These are phyloP conservation scores for Lepidopterella palustris DNA, from an alignment of 495 filamentous ascomycete genomes.

Conservation along the genomic window DNA sequence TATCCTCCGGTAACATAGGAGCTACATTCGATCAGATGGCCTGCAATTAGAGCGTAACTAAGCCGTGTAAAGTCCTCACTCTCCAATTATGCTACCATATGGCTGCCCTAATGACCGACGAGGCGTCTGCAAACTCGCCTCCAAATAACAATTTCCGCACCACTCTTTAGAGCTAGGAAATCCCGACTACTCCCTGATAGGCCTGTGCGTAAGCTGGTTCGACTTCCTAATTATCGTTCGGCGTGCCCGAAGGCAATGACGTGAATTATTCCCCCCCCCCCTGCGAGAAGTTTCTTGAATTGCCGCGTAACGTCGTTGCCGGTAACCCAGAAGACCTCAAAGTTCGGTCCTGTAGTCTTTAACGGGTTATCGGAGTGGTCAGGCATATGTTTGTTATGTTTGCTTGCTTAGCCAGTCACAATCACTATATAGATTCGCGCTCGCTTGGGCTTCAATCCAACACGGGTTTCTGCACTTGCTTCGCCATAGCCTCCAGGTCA, in stretches of 20 bases:
- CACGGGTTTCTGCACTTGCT: constrained; percentile 43
- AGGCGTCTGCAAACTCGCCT: constrained; percentile 34
- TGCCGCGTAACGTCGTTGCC: constrained; percentile 47
- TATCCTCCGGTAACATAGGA: constrained; percentile 52
- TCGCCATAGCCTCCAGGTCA: constrained; percentile 43
- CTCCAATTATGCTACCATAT: constrained; percentile 35
- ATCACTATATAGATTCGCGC: no score
- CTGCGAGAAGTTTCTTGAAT: no score
- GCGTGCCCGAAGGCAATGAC: no score
- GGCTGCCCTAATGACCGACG: constrained; percentile 1
- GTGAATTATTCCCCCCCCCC: no score
- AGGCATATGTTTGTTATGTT: no score
- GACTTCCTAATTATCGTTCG: constrained; percentile 47
- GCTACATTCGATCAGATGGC: constrained; percentile 52
- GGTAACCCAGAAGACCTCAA: constrained; percentile 49
- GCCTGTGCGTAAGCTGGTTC: constrained; percentile 47
- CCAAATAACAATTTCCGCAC: constrained; percentile 38
- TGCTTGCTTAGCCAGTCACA: no score
- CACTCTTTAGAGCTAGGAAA: constrained; percentile 29
- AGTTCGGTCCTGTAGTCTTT: constrained; percentile 38
- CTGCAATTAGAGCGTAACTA: constrained; percentile 48
- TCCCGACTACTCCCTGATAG: constrained; percentile 34
- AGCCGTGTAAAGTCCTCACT: constrained; percentile 40
- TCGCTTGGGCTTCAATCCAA: no score
- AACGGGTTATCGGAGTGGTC: no score